A percentile compares a stretch with the other conserved stretches of the same genome.
These are phyloP conservation scores for Xylaria acuta DNA, from an alignment of 495 filamentous ascomycete genomes.

Conservation along the genomic window DNA sequence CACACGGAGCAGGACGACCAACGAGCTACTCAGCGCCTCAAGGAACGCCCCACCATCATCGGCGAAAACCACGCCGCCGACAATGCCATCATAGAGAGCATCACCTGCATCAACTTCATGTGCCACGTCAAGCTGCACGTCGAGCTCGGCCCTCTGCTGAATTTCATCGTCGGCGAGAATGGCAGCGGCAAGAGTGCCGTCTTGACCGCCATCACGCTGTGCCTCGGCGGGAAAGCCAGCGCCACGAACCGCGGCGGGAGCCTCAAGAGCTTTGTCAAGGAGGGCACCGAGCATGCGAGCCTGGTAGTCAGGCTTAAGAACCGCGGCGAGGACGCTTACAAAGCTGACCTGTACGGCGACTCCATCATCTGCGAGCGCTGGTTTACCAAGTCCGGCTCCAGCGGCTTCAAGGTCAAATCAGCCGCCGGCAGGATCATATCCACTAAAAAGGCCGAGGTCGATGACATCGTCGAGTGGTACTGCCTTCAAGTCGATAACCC, in stretches of 20 bases:
- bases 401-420: slow-evolving; percentile 86
- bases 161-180: slow-evolving; percentile 97
- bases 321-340: slow-evolving; percentile 79
- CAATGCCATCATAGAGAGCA: slow-evolving; percentile 81
- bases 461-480: slow-evolving; percentile 91
- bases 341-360: slow-evolving; percentile 80
- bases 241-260: slow-evolving; percentile 94
- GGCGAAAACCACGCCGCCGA: slow-evolving; percentile 78
- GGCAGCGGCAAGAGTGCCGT: slow-evolving; percentile 99
- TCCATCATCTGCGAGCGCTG: slow-evolving; percentile 89
- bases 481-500: slow-evolving; percentile 96
- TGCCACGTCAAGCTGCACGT: slow-evolving; percentile 84
- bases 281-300: slow-evolving; percentile 69
- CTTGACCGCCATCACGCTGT: slow-evolving; percentile 92
- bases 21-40: slow-evolving; percentile 74
- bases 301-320: slow-evolving; percentile 87
- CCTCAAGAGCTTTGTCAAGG: slow-evolving; percentile 90
- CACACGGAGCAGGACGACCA: slow-evolving; percentile 66
- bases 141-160: slow-evolving; percentile 87
- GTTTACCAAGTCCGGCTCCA: slow-evolving; percentile 78
- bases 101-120: slow-evolving; percentile 93
- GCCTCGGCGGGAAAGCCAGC: slow-evolving; percentile 91
- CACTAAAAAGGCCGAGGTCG: slow-evolving; percentile 84
- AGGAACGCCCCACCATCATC: slow-evolving; percentile 56
- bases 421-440: slow-evolving; percentile 74